These are phyloP conservation scores for Beauveria rudraprayagi DNA, from an alignment of 2,329 filamentous ascomycete species.

Conservation along the genomic window DNA sequence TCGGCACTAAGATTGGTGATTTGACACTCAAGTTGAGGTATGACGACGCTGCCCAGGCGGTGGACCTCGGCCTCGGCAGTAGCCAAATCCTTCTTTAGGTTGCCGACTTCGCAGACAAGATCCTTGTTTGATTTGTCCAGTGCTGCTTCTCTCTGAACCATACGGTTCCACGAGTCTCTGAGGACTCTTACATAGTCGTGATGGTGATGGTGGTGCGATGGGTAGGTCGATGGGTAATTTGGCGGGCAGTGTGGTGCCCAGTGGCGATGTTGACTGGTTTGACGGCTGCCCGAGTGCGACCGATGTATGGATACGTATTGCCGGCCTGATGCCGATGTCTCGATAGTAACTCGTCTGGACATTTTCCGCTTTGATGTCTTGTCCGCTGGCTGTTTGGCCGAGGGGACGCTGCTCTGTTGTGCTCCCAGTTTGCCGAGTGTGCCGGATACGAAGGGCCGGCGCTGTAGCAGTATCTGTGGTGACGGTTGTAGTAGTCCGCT, in stretches of 20 bases:
- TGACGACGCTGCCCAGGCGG: slow-evolving; percentile 23
- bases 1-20: slow-evolving; percentile 29
- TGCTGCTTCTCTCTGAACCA: slow-evolving; percentile 28
- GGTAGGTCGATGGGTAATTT: background rate
- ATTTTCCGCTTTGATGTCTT: slow-evolving; percentile 18
- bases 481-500: background rate
- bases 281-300: slow-evolving; percentile 26
- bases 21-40: slow-evolving; percentile 30
- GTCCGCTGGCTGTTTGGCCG: slow-evolving; percentile 3
- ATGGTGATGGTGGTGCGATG: slow-evolving; percentile 21
- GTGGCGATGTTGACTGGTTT: slow-evolving; percentile 18
- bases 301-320: slow-evolving; percentile 33
- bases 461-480: background rate
- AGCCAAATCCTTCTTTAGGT: slow-evolving; percentile 29
- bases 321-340: slow-evolving; percentile 26
- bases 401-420: slow-evolving; percentile 9
- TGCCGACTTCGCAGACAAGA: slow-evolving; percentile 24
- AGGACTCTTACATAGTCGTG: slow-evolving; percentile 29
- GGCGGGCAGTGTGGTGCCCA: slow-evolving; percentile 17
- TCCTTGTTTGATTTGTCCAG: slow-evolving; percentile 28
- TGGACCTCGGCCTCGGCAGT: slow-evolving; percentile 28
- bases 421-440: slow-evolving; percentile 12
- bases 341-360: slow-evolving; percentile 30
- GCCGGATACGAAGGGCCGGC: slow-evolving; percentile 7
- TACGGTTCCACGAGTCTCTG: slow-evolving; percentile 28